Conservation (phyloP, 2,329 filamentous ascomycete species). For the Colletotrichum lentis region DNA sequence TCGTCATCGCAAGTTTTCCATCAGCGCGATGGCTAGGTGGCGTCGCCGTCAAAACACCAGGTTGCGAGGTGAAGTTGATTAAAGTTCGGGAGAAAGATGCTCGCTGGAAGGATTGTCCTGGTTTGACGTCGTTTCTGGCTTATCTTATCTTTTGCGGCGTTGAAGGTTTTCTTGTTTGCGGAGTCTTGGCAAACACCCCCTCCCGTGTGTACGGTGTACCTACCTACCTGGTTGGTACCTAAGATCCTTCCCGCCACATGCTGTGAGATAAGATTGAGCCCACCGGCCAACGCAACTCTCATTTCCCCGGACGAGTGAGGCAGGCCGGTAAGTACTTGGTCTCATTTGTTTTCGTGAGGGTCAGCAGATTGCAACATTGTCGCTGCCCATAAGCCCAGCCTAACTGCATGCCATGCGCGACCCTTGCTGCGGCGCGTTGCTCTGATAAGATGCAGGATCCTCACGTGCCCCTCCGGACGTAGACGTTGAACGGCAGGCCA, state of each 20-base stretch:
- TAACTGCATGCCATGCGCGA: neutral
- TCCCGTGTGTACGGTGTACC: neutral
- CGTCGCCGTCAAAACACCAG: neutral
- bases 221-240: neutral
- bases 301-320: neutral
- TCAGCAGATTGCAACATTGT: slow-evolving; percentile 27
- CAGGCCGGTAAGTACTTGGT: slow-evolving; percentile 4
- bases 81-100: slow-evolving; percentile 5
- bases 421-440: neutral
- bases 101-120: slow-evolving; percentile 24
- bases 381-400: neutral
- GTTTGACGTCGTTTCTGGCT: slow-evolving; percentile 35
- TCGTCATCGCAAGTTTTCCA: slow-evolving; percentile 47
- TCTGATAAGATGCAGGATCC: neutral
- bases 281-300: slow-evolving; percentile 3
- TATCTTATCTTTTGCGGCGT: slow-evolving; percentile 34
- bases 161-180: slow-evolving; percentile 26
- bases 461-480: neutral
- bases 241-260: slow-evolving; percentile 13
- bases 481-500: neutral
- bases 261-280: slow-evolving; percentile 33
- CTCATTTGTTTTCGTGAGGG: slow-evolving; percentile 18
- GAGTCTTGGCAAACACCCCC: slow-evolving; percentile 24
- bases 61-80: neutral
- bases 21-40: slow-evolving; percentile 19